These are phyloP conservation scores for Penicillium coffeae DNA, from an alignment of 495 filamentous ascomycete genomes.

Conservation along the genomic window DNA sequence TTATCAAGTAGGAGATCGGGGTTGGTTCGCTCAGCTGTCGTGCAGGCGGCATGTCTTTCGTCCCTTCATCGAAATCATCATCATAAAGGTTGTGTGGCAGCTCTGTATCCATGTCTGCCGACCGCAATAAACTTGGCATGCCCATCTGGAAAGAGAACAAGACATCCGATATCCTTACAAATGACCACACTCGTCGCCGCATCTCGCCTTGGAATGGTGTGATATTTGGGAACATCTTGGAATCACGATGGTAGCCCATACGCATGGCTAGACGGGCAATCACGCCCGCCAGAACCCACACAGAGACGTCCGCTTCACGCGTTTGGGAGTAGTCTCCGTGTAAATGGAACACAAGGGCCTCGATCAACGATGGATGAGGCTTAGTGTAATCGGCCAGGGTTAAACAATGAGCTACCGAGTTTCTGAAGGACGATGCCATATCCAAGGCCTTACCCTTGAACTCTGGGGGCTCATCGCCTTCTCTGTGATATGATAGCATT, in stretches of 20 bases:
- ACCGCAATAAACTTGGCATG: slow-evolving; percentile 82
- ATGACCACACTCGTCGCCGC: slow-evolving; percentile 82
- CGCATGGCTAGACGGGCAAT: slow-evolving; percentile 83
- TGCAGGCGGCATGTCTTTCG: slow-evolving; percentile 69
- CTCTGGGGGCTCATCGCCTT: slow-evolving; percentile 89
- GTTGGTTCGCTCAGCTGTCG: slow-evolving; percentile 75
- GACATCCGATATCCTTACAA: slow-evolving; percentile 76
- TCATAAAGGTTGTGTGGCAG: slow-evolving; percentile 89
- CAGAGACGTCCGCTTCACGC: slow-evolving; percentile 73
- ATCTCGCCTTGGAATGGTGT: slow-evolving; percentile 89
- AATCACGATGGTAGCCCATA: slow-evolving; percentile 94
- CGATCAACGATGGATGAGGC: slow-evolving; percentile 79
- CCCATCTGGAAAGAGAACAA: slow-evolving; percentile 90
- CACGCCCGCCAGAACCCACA: slow-evolving; percentile 79
- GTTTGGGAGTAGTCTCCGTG: slow-evolving; percentile 75
- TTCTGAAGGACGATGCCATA: slow-evolving; percentile 73
- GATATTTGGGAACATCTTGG: slow-evolving; percentile 76
- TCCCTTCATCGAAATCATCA: slow-evolving; percentile 83
- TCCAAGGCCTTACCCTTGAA: slow-evolving; percentile 67
- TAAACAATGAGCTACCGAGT: slow-evolving; percentile 82
- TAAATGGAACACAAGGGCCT: slow-evolving; percentile 81
- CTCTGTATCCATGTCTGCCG: slow-evolving; percentile 77
- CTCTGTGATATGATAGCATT: slow-evolving; percentile 83
- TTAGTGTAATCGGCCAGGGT: slow-evolving; percentile 87
- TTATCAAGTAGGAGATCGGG: slow-evolving; percentile 82